Base-by-base conservation (phyloP, 2,329 filamentous ascomycete genomes). In the Paraphaeosphaeria minitans region DNA sequence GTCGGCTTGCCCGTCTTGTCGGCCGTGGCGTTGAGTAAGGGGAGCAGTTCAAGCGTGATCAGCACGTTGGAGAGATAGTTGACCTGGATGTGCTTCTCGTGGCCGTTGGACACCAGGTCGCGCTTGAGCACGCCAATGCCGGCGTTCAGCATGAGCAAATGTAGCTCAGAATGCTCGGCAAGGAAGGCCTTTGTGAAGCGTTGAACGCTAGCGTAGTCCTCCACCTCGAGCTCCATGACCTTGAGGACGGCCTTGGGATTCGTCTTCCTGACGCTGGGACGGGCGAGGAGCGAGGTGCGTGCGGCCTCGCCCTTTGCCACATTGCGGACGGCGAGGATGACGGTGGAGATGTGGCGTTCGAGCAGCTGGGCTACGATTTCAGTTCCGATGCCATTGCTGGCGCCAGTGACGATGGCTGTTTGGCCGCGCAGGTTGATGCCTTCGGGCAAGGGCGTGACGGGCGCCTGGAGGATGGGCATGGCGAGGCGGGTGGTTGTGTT, bases 1-100 rank as follows among this genome's bases (percentile, higher is more conserved):
- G 53, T 39, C 27, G 53, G 53, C 24, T 24, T 49, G 22, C 53
- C 52, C 13, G 52, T 46, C 37, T 45, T 54, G 19, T 45, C 39
- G 14, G 52, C 52, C 22, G 52, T 52, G 19, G 24, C 21, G 6
- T n/a, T 52, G 1, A 57, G 29, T n/a, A 51, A 8, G 4, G 72
- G 72, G 9, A 74, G 71, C 22, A 87, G 70, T 2, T 84, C 67
- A 3, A 85, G 53, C 0, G 77, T 10, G 21, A 55, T 42, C 12
- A 55, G 33, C 13, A 55, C 45, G 27, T 48, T 47, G 19, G 43
- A 39, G 81, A 10, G 46, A 4, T 80, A 75, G 65, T 86, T 86
- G 58, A 85, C 81, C 66, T 86, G 83, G 13, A 86, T 59, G 0
- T 75, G 80, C 43, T 48, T 42, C 57, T 75, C 72, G 58, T 63